These are phyloP conservation scores for Aphanomyces cochlioides DNA, from an alignment of 352 stramenopile genomes.

Conservation along the genomic window DNA sequence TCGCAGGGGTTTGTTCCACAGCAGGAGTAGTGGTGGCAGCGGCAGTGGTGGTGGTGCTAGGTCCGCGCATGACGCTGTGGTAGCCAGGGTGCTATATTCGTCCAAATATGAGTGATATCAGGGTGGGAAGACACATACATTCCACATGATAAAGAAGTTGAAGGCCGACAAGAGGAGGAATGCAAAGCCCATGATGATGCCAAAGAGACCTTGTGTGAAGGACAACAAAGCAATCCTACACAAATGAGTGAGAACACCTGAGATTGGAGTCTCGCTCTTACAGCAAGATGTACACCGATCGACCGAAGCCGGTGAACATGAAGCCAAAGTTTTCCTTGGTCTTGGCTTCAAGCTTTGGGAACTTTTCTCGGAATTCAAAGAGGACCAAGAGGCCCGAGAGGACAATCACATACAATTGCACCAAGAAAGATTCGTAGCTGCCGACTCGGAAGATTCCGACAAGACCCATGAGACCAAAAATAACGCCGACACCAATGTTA, in stretches of 20 bases:
- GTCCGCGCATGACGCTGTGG: constrained; percentile 28
- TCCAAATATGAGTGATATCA: background rate
- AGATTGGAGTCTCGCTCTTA: constrained; percentile 36
- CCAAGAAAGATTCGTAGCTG: constrained; percentile 81
- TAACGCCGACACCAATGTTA: constrained; percentile 59
- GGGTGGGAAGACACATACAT: constrained; percentile 40
- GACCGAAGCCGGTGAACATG: constrained; percentile 84
- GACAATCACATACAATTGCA: constrained; percentile 63
- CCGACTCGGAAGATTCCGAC: constrained; percentile 69
- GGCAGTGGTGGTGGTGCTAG: constrained; percentile 5
- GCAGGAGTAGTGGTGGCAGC: background rate
- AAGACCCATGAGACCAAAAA: constrained; percentile 68
- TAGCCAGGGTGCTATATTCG: constrained; percentile 23
- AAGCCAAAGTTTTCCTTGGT: constrained; percentile 86
- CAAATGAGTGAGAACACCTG: constrained; percentile 21
- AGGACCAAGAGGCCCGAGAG: constrained; percentile 47
- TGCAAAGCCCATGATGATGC: constrained; percentile 64
- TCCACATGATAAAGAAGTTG: constrained; percentile 85
- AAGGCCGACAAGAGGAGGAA: constrained; percentile 75
- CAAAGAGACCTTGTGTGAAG: constrained; percentile 76
- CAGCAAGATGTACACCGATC: constrained; percentile 78
- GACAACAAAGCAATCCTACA: constrained; percentile 73
- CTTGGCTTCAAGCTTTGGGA: constrained; percentile 67
- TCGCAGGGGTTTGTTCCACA: background rate
- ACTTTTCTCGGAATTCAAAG: constrained; percentile 81